Conservation (phyloP, 805 yeast genomes). For the Myxozyma melibiosi region DNA sequence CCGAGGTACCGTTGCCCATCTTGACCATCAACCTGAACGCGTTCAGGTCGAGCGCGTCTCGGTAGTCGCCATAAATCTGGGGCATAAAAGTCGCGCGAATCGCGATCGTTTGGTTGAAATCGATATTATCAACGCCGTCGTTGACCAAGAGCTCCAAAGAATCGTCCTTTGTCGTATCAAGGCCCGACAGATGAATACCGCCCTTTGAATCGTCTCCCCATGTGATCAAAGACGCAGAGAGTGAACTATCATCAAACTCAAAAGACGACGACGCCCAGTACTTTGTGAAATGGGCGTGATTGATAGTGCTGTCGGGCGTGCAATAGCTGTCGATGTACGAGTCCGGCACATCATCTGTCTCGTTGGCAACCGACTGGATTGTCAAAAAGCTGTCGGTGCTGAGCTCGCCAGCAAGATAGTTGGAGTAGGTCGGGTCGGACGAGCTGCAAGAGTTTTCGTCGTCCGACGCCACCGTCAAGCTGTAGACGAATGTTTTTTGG, state of each 20-base stretch:
- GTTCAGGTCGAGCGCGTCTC: background rate
- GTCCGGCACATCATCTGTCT: background rate
- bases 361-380: background rate
- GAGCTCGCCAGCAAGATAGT: conserved; percentile 7
- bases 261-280: conserved; percentile 1
- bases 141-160: too few relatives aligned
- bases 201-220: too few relatives aligned
- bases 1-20: conserved; percentile 4
- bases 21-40: conserved; percentile 1
- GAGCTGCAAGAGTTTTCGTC: background rate
- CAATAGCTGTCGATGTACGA: conserved; percentile 1
- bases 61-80: background rate
- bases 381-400: background rate
- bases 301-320: background rate
- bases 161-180: too few relatives aligned
- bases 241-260: too few relatives aligned
- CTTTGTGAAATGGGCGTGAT: conserved; percentile 3
- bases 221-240: too few relatives aligned
- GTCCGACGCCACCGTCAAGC: background rate
- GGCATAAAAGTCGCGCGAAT: too few relatives aligned
- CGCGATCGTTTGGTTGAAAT: too few relatives aligned
- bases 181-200: too few relatives aligned
- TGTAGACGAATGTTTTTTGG: conserved; percentile 4
- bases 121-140: too few relatives aligned
- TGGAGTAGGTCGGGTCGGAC: conserved; percentile 3